These are phyloP conservation scores for Hortaea werneckii DNA, from an alignment of 2,329 filamentous ascomycete genomes.

Conservation along the genomic window DNA sequence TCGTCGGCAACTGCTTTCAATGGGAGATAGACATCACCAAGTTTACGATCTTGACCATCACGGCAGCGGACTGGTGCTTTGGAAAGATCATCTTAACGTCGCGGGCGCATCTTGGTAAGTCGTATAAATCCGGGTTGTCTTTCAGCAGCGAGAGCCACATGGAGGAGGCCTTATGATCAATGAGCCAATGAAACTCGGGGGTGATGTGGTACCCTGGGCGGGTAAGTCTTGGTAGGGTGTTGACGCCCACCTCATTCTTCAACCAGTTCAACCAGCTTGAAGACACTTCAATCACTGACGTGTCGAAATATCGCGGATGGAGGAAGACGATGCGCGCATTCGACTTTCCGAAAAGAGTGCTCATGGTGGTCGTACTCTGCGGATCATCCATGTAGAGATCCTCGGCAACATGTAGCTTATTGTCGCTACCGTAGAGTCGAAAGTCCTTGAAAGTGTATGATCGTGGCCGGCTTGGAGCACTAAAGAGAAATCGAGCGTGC, in stretches of 20 bases:
- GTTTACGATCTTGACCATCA: not conserved
- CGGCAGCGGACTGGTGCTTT: not conserved
- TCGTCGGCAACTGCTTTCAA: not conserved
- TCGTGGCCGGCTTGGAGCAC: not conserved
- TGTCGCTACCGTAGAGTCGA: not conserved
- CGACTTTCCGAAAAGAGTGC: not conserved
- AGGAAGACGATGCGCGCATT: not conserved
- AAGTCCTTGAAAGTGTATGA: not conserved
- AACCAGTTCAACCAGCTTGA: not conserved
- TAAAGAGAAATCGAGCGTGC: slow-evolving; percentile 1
- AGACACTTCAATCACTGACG: not conserved
- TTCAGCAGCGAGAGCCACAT: not conserved
- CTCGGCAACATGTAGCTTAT: not conserved
- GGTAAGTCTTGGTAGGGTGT: not conserved
- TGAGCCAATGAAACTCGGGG: slow-evolving; percentile 1
- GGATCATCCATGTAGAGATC: not conserved
- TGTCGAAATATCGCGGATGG: not conserved
- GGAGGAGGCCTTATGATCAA: not conserved
- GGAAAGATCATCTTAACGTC: not conserved
- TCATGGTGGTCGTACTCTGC: not conserved
- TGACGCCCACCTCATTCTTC: not conserved
- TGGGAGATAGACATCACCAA: not conserved
- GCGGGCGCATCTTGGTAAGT: not conserved
- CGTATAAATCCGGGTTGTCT: slow-evolving; percentile 1
- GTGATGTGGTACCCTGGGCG: not conserved